phyloP scores from a whole-genome alignment of 1,139 yeast species.

The Taphrina wiesneri region DNA sequence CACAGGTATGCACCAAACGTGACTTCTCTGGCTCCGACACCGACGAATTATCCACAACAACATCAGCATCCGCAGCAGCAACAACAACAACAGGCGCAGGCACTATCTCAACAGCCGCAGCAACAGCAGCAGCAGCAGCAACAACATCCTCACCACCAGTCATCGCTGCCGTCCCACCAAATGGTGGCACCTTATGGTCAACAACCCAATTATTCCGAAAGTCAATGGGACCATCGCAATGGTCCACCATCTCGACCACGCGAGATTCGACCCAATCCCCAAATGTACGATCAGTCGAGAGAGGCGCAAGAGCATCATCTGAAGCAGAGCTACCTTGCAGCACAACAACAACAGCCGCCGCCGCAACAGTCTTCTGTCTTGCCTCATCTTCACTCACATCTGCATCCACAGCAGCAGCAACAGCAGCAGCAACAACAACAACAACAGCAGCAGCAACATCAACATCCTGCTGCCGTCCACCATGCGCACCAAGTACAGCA shows the following conservation, averaged over 20 bases:
- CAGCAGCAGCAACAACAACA: background rate
- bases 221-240: constrained; percentile 11
- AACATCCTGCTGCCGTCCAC: background rate
- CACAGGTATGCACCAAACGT: background rate
- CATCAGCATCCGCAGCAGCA: background rate
- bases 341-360: background rate
- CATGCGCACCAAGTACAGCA: background rate
- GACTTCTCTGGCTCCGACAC: background rate
- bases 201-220: background rate
- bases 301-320: constrained; percentile 2
- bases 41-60: background rate
- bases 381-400: background rate
- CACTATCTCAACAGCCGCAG: background rate
- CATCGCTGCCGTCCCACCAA: background rate
- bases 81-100: background rate
- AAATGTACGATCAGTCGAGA: background rate
- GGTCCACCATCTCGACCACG: constrained; percentile 5
- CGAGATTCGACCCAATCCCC: constrained; percentile 12
- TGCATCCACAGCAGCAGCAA: background rate
- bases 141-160: background rate
- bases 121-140: background rate
- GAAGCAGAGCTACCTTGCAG: background rate
- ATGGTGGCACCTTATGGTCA: background rate
- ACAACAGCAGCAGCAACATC: background rate
- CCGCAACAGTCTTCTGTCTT: background rate